Evolutionary conservation across 352 stramenopile species (phyloP), one percentile per base, ranked within the genome.

Genomic region (Globisporangium radiosum): DNA sequence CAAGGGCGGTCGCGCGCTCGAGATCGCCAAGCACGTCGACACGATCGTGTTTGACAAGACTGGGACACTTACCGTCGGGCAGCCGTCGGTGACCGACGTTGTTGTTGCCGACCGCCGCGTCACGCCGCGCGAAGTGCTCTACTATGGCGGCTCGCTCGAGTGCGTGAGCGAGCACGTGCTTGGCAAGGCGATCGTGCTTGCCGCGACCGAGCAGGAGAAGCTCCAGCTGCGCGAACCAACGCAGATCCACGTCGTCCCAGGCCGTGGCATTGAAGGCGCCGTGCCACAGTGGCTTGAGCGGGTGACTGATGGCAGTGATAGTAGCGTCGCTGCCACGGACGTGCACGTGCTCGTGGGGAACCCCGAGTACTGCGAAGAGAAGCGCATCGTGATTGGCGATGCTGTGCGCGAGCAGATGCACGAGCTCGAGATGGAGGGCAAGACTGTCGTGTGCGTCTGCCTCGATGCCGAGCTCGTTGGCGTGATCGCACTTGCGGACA

Each of bases 31-130:
- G 4, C 88, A 96, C 62, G 86, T 97, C 1, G 83, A 89, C 38
- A 87, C 82, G 25, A 87, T 92, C 38, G 92, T 95, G 37, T 98
- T 98, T 66, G 92, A 98, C 65, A 98, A 98, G 71, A 98, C 92
- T 3, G 92, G 92, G 1, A 98, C 92, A 8, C 66, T 98, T 3
- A 98, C 92, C 1, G 71, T 85, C 15, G 87, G 85, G 43, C 80
- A 87, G 33, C 82, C 84, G n/a, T 87, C 74, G 2, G 81, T 94
- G 8, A 88, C 78, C 25, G 85, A 95, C 52, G 76, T 95, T 0
- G 72, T 92, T 17, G 71, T 93, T 47, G 67, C 76, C 3, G 76
- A 91, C 57, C 73, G 78, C 10, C 59, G 69, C n/a, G 80, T 75
- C 61, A 87, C 83, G 0, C 75, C 80, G 1, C 77, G 72, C 42